Evolutionary conservation across 2,329 filamentous ascomycete species (phyloP), one percentile per base, ranked within the genome.

Genomic region (Claviceps capensis): DNA sequence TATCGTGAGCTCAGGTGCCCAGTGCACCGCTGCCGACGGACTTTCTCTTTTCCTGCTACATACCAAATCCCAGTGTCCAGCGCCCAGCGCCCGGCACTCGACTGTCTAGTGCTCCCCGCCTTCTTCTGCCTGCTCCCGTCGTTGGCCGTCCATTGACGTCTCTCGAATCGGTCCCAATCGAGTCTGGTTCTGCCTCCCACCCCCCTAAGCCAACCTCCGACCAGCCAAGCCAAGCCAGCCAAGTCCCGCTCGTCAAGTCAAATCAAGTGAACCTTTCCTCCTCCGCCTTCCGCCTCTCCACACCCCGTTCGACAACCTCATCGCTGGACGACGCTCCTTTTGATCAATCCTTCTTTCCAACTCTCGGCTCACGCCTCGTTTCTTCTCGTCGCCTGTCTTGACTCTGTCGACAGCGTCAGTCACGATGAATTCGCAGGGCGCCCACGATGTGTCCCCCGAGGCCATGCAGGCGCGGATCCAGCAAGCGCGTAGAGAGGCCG

Each of bases 381-480:
- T 37, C 51, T 16, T 37, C 19, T 47, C 51, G 37, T 51, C 42
- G 48, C 47, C 44, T 49, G 48, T 22, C 44, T 48, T 50, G 53
- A 43, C 54, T 51, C 37, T 49, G 13, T 38, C 47, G 45, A 52
- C 48, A 49, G 56, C 56, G 52, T 54, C 53, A 53, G 50, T 52
- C 63, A 72, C 65, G 61, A 81, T 81, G 78, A 79, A 79, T 62
- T 68, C 66, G 57, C 73, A 77, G 69, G 72, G 74, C 67, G 67
- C 71, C 62, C 79, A 73, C 69, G 81, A 83, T 66, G 78, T 83
- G 62, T 83, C 80, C 65, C 80, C 80, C 59, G 81, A 84, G 74
- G 78, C 79, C 70, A 95, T 96, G 82, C 91, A 97, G 79, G 86
- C 90, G 73, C 86, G 86, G 72, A 91, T 93, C 64, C 86, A 88